Conservation (phyloP, 352 stramenopile species). For the Globisporangium cystogenes region DNA sequence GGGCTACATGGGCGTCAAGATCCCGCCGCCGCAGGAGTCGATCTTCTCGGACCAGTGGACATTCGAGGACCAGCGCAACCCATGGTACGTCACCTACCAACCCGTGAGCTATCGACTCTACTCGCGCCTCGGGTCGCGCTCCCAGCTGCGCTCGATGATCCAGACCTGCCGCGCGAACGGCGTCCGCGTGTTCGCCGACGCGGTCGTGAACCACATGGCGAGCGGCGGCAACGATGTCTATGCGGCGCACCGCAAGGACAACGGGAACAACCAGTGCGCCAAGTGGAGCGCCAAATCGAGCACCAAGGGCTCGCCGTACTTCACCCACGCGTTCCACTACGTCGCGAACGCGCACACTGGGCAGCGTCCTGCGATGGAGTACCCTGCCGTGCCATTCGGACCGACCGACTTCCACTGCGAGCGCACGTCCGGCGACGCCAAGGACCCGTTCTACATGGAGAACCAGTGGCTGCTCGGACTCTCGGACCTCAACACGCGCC, state of each 20-base stretch:
- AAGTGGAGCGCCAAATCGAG: conserved; percentile 34
- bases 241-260: too few relatives aligned
- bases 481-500: conserved; percentile 51
- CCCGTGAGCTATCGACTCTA: conserved; percentile 58
- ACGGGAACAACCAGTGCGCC: conserved; percentile 22
- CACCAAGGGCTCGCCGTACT: conserved; percentile 32
- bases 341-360: conserved; percentile 38
- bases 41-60: conserved; percentile 37
- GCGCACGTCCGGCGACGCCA: conserved; percentile 24
- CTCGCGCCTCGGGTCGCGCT: conserved; percentile 46
- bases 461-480: conserved; percentile 38
- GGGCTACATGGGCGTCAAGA: conserved; percentile 67
- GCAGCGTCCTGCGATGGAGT: conserved; percentile 39
- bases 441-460: conserved; percentile 36
- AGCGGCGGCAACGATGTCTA: conserved; percentile 36
- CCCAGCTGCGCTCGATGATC: conserved; percentile 54
- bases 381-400: conserved; percentile 46
- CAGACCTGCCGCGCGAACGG: conserved; percentile 53
- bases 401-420: conserved; percentile 66
- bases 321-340: conserved; percentile 36
- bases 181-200: conserved; percentile 55
- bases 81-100: conserved; percentile 69
- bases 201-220: conserved; percentile 58
- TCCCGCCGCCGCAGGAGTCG: conserved; percentile 56
- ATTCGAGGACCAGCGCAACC: conserved; percentile 37